These are phyloP conservation scores for Spiraea crenata DNA, from an alignment of 331 rosid genomes.

Conservation along the genomic window DNA sequence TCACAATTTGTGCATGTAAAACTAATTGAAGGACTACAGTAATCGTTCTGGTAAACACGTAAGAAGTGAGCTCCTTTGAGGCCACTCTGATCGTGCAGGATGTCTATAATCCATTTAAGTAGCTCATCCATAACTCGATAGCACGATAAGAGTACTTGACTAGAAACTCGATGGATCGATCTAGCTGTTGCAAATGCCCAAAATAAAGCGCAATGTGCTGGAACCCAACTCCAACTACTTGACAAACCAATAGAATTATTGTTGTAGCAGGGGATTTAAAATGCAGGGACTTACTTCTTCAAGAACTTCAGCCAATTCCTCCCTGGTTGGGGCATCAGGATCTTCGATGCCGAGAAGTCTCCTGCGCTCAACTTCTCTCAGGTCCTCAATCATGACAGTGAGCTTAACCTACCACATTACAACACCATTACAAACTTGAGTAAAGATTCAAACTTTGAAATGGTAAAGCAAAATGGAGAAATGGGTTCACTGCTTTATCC, in stretches of 20 bases:
- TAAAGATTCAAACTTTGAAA: background rate
- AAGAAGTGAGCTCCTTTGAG: background rate
- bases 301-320: constrained; percentile 72
- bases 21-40: background rate
- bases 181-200: too few species aligned
- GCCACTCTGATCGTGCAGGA: background rate
- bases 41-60: background rate
- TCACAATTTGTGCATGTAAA: background rate
- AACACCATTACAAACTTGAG: constrained; percentile 5
- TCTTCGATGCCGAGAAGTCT: constrained; percentile 87
- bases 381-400: constrained; percentile 91
- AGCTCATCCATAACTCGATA: background rate
- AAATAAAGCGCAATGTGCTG: too few species aligned
- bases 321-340: constrained; percentile 74
- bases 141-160: background rate
- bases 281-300: constrained; percentile 56
- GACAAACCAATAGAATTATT: background rate
- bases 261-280: background rate
- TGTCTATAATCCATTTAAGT: background rate
- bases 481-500: background rate
- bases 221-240: background rate
- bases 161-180: too few species aligned
- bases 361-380: constrained; percentile 85
- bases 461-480: background rate
- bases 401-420: constrained; percentile 61